Evolutionary conservation across 1,284 basidiomycete genomes (phyloP).

Genomic region (Tilletia walkeri): DNA sequence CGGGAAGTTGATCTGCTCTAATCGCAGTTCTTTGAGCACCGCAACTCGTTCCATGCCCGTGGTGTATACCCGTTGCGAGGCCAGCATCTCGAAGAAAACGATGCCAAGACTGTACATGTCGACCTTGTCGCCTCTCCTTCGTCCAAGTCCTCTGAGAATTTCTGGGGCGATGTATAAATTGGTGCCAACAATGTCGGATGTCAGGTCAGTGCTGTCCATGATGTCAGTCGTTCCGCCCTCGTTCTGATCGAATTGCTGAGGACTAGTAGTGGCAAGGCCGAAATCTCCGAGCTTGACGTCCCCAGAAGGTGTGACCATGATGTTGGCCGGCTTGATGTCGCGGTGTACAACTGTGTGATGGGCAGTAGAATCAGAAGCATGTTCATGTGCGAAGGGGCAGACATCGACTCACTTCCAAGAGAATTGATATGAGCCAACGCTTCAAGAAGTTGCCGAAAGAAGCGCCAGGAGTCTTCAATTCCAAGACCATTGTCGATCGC

Average conservation of each 20-base stretch:
- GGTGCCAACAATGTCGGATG: slow-evolving; percentile 71
- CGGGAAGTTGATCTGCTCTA: slow-evolving; percentile 73
- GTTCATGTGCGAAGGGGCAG: slow-evolving; percentile 65
- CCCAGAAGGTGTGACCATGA: slow-evolving; percentile 61
- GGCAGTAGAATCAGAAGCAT: slow-evolving; percentile 72
- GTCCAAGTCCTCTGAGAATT: slow-evolving; percentile 30
- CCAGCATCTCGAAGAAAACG: slow-evolving; percentile 98
- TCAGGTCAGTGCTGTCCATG: slow-evolving; percentile 63
- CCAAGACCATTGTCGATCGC: slow-evolving; percentile 51
- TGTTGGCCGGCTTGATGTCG: slow-evolving; percentile 57
- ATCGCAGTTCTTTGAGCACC: slow-evolving; percentile 75
- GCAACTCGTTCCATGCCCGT: slow-evolving; percentile 82
- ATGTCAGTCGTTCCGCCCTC: slow-evolving; percentile 61
- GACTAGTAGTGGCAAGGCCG: slow-evolving; percentile 66
- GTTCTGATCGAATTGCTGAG: slow-evolving; percentile 43
- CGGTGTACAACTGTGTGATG: slow-evolving; percentile 91
- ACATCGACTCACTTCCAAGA: slow-evolving; percentile 4
- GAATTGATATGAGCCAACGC: slow-evolving; percentile 76
- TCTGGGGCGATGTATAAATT: slow-evolving; percentile 87
- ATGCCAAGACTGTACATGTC: slow-evolving; percentile 92
- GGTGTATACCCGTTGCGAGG: slow-evolving; percentile 64
- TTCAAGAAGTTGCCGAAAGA: slow-evolving; percentile 87
- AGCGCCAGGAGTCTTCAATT: slow-evolving; percentile 74
- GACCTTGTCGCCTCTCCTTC: slow-evolving; percentile 72
- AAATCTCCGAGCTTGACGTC: slow-evolving; percentile 95